phyloP scores from a whole-genome alignment of 2,329 filamentous ascomycete species.

The Pseudogymnoascus sp. region DNA sequence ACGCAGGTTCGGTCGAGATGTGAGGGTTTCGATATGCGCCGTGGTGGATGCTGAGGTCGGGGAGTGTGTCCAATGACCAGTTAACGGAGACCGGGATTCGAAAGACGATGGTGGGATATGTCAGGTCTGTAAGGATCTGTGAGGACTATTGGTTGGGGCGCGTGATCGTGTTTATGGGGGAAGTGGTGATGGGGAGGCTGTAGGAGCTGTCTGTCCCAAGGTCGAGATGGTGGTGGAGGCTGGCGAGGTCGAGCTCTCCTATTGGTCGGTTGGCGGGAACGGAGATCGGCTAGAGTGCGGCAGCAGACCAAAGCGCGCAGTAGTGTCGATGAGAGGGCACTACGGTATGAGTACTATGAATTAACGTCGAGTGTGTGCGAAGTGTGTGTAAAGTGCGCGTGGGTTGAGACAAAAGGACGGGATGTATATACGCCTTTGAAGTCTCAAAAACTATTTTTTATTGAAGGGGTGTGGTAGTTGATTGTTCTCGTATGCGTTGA shows the following conservation, averaged over 20 bases:
- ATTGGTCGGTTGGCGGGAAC: background rate
- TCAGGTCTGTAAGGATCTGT: background rate
- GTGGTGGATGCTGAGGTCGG: background rate
- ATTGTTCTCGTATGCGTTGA: background rate
- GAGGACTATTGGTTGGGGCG: background rate
- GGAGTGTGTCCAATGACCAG: constrained; percentile 31
- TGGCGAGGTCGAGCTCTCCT: background rate
- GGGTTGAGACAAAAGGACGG: background rate
- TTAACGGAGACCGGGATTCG: constrained; percentile 7
- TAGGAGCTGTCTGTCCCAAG: background rate
- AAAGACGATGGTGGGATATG: background rate
- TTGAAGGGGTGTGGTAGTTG: background rate
- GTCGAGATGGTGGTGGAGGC: background rate
- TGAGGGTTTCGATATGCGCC: background rate
- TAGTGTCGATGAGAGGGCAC: background rate
- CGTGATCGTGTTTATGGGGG: background rate
- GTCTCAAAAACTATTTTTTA: background rate
- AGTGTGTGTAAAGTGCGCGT: background rate
- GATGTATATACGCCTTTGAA: background rate
- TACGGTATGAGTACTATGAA: background rate
- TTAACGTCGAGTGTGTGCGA: background rate
- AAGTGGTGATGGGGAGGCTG: background rate
- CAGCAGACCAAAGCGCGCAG: background rate
- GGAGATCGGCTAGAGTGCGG: background rate
- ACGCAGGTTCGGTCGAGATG: background rate